These are phyloP conservation scores for Pseudopyrenochaeta lycopersici DNA, from an alignment of 2,329 filamentous ascomycete species.

Conservation along the genomic window DNA sequence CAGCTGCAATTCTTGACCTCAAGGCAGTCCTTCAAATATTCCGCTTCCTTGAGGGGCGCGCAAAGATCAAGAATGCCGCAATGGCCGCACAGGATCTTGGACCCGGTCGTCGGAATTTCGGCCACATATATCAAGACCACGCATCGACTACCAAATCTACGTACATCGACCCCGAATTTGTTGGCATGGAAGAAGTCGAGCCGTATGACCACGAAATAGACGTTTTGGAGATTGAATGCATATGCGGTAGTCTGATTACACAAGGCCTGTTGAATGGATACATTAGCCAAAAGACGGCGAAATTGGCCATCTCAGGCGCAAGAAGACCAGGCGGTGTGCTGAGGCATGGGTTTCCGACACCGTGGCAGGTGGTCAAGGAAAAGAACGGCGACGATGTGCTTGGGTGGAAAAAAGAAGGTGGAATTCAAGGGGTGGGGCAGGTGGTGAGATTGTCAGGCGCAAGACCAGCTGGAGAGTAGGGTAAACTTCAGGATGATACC, in stretches of 20 bases:
- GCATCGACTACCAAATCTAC: constrained; percentile 50
- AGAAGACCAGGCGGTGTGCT: constrained; percentile 64
- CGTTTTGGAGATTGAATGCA: constrained; percentile 75
- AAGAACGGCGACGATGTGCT: constrained; percentile 72
- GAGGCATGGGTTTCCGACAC: constrained; percentile 77
- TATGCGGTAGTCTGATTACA: constrained; percentile 77
- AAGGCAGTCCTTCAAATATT: constrained; percentile 72
- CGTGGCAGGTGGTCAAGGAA: constrained; percentile 73
- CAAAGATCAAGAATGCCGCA: constrained; percentile 33
- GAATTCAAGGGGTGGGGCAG: constrained; percentile 51
- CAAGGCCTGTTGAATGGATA: constrained; percentile 87
- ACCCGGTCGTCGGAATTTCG: constrained; percentile 52
- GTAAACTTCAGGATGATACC: constrained; percentile 12
- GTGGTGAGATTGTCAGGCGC: constrained; percentile 67
- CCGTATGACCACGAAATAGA: constrained; percentile 56
- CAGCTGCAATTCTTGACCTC: constrained; percentile 78
- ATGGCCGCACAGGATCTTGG: constrained; percentile 37
- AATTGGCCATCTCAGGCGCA: constrained; percentile 84
- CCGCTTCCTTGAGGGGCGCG: constrained; percentile 69
- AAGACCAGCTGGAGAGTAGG: constrained; percentile 53
- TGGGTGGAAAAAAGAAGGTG: constrained; percentile 71
- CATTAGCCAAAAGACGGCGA: constrained; percentile 76
- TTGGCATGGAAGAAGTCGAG: constrained; percentile 40
- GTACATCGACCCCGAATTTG: constrained; percentile 59
- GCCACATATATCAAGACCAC: constrained; percentile 59